Base-by-base conservation (phyloP, 495 filamentous ascomycete genomes). In the Penicillium salamii region DNA sequence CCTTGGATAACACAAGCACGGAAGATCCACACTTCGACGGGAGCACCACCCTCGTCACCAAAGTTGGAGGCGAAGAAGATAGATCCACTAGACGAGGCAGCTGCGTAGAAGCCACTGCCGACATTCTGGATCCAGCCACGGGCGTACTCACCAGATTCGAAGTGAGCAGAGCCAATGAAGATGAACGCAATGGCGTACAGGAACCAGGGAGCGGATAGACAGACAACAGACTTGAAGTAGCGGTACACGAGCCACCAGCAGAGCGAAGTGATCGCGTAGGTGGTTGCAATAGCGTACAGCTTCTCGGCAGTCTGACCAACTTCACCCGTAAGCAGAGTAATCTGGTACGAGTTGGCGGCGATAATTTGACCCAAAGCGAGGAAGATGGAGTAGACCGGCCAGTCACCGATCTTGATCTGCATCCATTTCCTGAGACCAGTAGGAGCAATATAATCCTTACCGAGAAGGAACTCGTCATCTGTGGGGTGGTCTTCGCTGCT, bases 331-430 rank as follows among this genome's bases (percentile, higher is more conserved):
- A 88, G 71, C 19, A 88, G 71, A 5, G 82, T 85, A 61, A 88
- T 84, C 55, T 88, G 85, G 66, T 87, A 88, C 0, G 81, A 85
- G 65, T 85, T 87, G 34, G 83, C 81, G 0, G 85, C 82, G 21
- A 88, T 79, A 55, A 88, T 79, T 53, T 88, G 85, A 17, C 82
- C 83, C 5, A 87, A 67, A 35, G 83, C 84, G 12, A 75, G 59
- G 37, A 88, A 68, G 52, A 90, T 77, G 5, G 84, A 79, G 63
- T 90, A 90, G n/a, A 88, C 47, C 0, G 86, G 86, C 86, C 86
- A 90, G 55, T 86, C 81, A 17, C 66, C 70, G 19, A 73, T 66
- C 38, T 72, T 75, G 53, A 77, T 49, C 34, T 74, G 67, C 61
- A 72, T 70, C 54, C 70, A 64, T 41, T 78, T 82, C 55, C 72